Percentiles rank a stretch among this genome's conserved stretches.
Conservation (phyloP, 2,329 filamentous ascomycete species). For the Colletotrichum sp. region DNA sequence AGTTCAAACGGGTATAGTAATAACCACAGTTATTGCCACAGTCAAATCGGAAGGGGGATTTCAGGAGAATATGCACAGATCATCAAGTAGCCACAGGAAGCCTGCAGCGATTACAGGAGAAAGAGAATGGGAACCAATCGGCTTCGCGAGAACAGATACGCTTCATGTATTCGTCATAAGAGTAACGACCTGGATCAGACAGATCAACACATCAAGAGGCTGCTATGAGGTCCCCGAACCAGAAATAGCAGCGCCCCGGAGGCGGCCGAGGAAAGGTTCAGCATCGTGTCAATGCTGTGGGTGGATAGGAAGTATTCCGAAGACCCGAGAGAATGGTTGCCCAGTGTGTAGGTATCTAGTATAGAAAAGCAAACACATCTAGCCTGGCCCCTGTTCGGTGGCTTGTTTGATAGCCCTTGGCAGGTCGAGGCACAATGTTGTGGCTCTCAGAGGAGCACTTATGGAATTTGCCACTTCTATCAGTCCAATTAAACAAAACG, state of each 20-base stretch:
- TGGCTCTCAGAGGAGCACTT: background rate
- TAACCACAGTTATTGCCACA: too few species aligned
- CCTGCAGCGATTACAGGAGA: too few species aligned
- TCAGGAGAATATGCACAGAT: too few species aligned
- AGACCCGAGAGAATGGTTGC: too few species aligned
- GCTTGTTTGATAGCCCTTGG: background rate
- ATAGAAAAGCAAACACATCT: background rate
- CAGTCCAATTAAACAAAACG: background rate
- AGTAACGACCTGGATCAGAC: too few species aligned
- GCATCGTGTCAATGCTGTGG: background rate
- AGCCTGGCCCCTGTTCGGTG: background rate
- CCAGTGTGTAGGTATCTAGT: too few species aligned
- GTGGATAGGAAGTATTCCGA: rapidly evolving
- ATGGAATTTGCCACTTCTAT: background rate
- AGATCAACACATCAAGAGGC: too few species aligned
- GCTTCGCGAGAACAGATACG: too few species aligned
- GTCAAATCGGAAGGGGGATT: too few species aligned
- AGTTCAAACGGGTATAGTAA: rapidly evolving
- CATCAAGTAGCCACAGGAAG: too few species aligned
- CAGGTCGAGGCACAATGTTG: background rate
- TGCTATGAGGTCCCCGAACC: rapidly evolving
- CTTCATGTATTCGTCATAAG: too few species aligned
- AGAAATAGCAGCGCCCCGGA: background rate
- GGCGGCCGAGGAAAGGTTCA: background rate
- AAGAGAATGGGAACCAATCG: too few species aligned